Conservation (phyloP, 352 stramenopile species). For the Globisporangium canariense region DNA sequence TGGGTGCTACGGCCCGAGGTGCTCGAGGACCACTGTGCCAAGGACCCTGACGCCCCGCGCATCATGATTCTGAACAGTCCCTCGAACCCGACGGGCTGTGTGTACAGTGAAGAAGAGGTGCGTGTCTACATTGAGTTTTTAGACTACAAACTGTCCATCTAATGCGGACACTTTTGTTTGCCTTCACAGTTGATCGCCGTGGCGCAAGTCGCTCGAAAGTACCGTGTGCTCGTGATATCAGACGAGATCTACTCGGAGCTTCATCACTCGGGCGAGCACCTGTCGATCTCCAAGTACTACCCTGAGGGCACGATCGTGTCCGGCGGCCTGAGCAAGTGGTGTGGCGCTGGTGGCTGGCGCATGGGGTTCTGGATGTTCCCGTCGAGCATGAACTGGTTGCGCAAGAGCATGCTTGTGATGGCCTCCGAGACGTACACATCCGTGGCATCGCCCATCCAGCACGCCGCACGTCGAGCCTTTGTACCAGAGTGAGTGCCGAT, state of each 20-base stretch:
- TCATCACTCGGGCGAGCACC: constrained; percentile 64
- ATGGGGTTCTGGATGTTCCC: constrained; percentile 89
- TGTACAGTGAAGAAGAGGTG: constrained; percentile 78
- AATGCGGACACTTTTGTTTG: background rate
- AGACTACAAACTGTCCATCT: background rate
- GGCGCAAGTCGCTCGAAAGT: constrained; percentile 73
- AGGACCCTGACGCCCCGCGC: constrained; percentile 75
- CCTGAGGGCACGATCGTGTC: constrained; percentile 87
- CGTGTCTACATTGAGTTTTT: background rate
- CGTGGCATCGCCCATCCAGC: constrained; percentile 81
- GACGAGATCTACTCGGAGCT: constrained; percentile 89
- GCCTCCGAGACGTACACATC: constrained; percentile 88
- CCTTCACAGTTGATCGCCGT: constrained; percentile 38
- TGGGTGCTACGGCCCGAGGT: constrained; percentile 80
- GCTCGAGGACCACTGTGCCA: constrained; percentile 73
- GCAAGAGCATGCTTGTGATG: constrained; percentile 87
- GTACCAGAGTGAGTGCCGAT: constrained; percentile 54
- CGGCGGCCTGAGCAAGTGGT: constrained; percentile 86
- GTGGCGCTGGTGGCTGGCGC: constrained; percentile 81
- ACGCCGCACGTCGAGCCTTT: constrained; percentile 78
- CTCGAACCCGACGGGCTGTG: constrained; percentile 82
- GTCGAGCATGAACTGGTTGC: constrained; percentile 70
- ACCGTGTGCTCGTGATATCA: constrained; percentile 86
- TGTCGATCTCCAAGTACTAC: constrained; percentile 86
- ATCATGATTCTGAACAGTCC: constrained; percentile 87